Base-by-base conservation (phyloP, 75 land plant genomes). In the Picea glauca region DNA sequence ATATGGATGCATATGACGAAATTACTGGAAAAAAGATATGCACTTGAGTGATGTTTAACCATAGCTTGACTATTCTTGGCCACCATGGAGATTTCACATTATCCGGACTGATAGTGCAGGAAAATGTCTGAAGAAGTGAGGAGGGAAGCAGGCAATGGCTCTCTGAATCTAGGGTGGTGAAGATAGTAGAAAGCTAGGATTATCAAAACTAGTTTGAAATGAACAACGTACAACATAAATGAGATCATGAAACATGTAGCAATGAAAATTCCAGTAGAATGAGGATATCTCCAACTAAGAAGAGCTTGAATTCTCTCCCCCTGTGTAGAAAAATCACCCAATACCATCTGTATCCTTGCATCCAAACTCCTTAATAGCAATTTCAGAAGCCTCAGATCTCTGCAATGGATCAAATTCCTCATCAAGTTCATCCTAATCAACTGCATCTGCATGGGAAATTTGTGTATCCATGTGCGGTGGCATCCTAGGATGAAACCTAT, bases 391-490 rank as follows among this genome's bases (percentile, higher is more conserved):
- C 54, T 79, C 67, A 21, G 82, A 75, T 5, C 89, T 89, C 12
- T 90, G 91, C 9, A 94, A 86, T n/a, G 89, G 78, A 65, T 94
- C 90, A 62, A 94, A 94, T 79, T 94, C 97, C 78, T 94, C 97
- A 60, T 94, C 97, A 8, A 94, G 89, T 66, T 94, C 93, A 78
- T 93, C 95, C 0, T 87, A 88, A 31, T 86, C 83, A 35, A 89
- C 90, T 14, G 85, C 77, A 17, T 91, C 95, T 12, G 95, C 98
- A 57, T 91, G 93, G 26, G 98, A 94, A 13, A 94, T 82, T 75
- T 79, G 84, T 17, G 93, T 88, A 81, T 94, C 94, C 98, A 93
- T 94, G 78, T 93, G 92, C 0, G 95, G 95, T 35, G 98, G 98
- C 20, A 83, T 81, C 60, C 95, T 80, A 9, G 96, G 89, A 7